Base-by-base conservation (phyloP, 2,329 filamentous ascomycete species). In the Myotisia sp. region DNA sequence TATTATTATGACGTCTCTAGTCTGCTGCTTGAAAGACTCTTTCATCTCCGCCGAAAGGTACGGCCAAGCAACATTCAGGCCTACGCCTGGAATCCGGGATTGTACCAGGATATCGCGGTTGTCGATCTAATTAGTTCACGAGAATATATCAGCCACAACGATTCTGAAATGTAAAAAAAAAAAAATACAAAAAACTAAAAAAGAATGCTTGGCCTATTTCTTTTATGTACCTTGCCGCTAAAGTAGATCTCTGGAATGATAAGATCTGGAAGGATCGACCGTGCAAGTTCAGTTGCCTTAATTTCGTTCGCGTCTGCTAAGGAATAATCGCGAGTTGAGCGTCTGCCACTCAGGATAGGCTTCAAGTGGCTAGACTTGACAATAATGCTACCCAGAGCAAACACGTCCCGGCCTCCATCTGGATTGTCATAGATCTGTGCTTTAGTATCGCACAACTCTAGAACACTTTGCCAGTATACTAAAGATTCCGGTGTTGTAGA, bases 21-120 rank as follows among this genome's bases (percentile, higher is more conserved):
- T 52, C 36, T 61, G 55, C 17, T 48, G 39, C 33, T 59, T 61
- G 34, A 59, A 44, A 12, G 29, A 37, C 9, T 47, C 40, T 14
- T 56, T 53, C 37, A 59, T 49, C 10, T 49, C 45, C 6, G 37
- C 12, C n/a, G 43, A 47, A 12, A 60, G 48, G 36, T 58, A 55
- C 16, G 34, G 37, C 40, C 38, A 42, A 4, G 35, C 42, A 27
- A 33, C 37, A 44, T 53, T 54, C 51, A 60, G 42, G 7, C 55
- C 53, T 31, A 60, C 54, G 3, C 57, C 58, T 3, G 56, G 53
- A 16, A 60, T 54, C 26, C 57, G 47, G 9, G 55, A 56, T 43
- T 59, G 56, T 26, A 58, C 49, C 8, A 56, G 53, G 24, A 59
- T 47, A 38, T 59, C 58, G 34, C 51, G 57, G 26, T 48, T 54